Base-by-base conservation (phyloP, 805 yeast species). In the Wickerhamomyces alni region DNA sequence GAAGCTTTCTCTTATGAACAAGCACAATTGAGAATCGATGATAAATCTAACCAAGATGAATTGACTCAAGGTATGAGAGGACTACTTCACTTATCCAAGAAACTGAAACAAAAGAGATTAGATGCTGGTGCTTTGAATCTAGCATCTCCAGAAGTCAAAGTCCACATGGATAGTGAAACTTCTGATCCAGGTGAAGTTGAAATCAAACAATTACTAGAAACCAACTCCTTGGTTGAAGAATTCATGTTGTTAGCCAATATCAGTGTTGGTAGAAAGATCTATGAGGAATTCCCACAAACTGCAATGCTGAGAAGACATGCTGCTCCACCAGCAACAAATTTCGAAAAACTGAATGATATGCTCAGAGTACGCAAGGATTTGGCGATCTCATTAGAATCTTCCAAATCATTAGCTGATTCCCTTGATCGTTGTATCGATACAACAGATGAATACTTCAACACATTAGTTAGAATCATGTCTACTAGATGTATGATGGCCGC, bases 401-500 rank as follows among this genome's bases (percentile, higher is more conserved):
- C 97, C 1, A 86, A 82, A 54, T 85, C 95, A 0, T 72, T 93
- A 33, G 98, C 99, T 2, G 96, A 89, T 54, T 88, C 97, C 16
- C 69, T 93, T 37, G 99, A 93, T 58, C 72, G 86, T 42, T 87
- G 96, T 63, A 77, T 67, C 26, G 98, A 91, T 61, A 75, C 80
- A 18, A 57, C 75, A 1, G 98, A 93, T 61, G 82, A 89, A 7
- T 93, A 87, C 57, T 87, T 93, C 74, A 93, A 93, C 63, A 93
- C 97, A 0, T 70, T 93, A 52, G 71, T 91, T 7, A 80, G 99
- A 62, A 93, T 93, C 48, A 83, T 93, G 95, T 93, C 97, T 8
- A 93, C 99, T 0, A 75, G 99, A 54, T 91, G 98, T 65, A 93
- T 93, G 99, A 87, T 88, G 84, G 96, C 99, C 2, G 99, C 99